phyloP scores from a whole-genome alignment of 129 eudicot species.

The Deinandra increscens region DNA sequence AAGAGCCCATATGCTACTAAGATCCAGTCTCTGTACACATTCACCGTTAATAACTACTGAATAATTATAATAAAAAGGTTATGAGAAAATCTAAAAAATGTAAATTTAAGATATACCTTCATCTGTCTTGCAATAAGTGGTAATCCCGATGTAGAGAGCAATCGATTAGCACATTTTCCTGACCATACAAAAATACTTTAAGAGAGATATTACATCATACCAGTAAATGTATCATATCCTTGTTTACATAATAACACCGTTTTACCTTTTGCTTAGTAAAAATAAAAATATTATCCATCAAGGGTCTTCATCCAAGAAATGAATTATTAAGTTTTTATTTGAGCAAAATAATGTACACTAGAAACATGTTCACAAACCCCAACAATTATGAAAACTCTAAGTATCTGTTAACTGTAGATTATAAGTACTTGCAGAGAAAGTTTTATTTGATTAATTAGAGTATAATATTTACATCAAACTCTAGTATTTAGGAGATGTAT shows the following conservation, averaged over 20 bases:
- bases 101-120: conserved; percentile 55
- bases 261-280: background rate
- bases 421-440: background rate
- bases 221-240: conserved; percentile 2
- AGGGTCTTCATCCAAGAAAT: background rate
- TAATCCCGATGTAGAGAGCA: conserved; percentile 91
- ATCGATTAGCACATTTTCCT: conserved; percentile 96
- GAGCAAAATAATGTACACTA: background rate
- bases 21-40: conserved; percentile 63
- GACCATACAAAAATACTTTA: conserved; percentile 21
- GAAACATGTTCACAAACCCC: background rate
- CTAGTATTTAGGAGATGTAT: background rate
- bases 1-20: conserved; percentile 95
- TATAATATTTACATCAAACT: background rate
- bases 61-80: background rate
- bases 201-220: background rate
- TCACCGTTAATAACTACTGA: background rate
- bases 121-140: conserved; percentile 93
- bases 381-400: background rate
- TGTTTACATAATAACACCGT: background rate
- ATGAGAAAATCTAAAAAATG: background rate
- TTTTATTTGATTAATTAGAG: too few species aligned
- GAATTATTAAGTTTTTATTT: background rate
- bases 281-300: background rate
- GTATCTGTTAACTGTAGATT: background rate